Evolutionary conservation across 2,329 filamentous ascomycete species (phyloP), one percentile per base, ranked within the genome.

Genomic region (Colletotrichum nymphaeae): DNA sequence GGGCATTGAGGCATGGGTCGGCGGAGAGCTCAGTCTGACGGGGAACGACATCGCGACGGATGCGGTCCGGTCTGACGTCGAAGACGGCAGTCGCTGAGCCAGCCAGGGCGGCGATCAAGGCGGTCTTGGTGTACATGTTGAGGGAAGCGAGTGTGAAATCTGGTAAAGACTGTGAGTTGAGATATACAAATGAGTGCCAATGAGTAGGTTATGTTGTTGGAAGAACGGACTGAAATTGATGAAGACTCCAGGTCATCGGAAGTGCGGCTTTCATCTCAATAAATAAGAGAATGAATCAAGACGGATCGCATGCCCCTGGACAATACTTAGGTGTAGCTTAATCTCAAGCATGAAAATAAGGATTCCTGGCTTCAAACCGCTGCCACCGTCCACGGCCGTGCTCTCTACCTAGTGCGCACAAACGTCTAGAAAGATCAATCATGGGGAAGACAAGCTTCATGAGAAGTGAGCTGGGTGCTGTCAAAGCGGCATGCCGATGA

Each of bases 41-140:
- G 35, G 77, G 73, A 53, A 73, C 35, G 32, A 80, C 32, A 11
- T 75, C 72, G 69, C 77, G 65, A 22, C 72, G 67, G 24, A 71
- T n/a, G 63, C 66, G 72, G 52, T 74, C 67, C 52, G 74, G 74
- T 58, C 58, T 68, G 30, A 77, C 24, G 49, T 71, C 60, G 19
- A 58, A 56, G 55, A 73, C 58, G 67, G 72, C 77, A n/a, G 76
- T 69, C 69, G 72, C 77, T 7, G 78, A 72, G 28, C 76, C 72
- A 42, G 74, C 76, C 57, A 79, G 68, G 71, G 76, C 74, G 57
- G 76, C 62, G 66, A 80, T 46, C 64, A 80, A 32, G 70, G 76
- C 32, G 58, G 73, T 75, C 57, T 77, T 76, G 67, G 74, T 53
- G 63, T 76, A 63, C 79, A 81, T 81, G 1, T 73, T 78, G 74